Conservation (phyloP, 2,329 filamentous ascomycete genomes). For the Mycosphaerelloides madeirae region DNA sequence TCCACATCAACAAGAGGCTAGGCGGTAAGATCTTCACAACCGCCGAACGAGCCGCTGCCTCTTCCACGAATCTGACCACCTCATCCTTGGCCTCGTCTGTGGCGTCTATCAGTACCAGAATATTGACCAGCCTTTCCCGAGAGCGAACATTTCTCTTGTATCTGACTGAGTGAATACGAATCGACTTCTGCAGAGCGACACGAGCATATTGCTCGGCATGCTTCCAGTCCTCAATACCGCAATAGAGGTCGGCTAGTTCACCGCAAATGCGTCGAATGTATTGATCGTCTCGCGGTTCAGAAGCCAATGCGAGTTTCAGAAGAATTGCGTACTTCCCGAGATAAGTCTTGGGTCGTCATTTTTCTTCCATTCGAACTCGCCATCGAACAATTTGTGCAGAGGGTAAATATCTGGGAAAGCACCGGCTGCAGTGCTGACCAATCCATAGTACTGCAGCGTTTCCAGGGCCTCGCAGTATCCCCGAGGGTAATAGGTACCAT, state of each 20-base stretch:
- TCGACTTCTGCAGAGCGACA: not conserved
- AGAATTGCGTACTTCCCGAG: not conserved
- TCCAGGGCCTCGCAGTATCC: not conserved
- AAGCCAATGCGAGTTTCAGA: not conserved
- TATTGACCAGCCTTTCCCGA: not conserved
- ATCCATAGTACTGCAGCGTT: not conserved
- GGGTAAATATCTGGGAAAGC: not conserved
- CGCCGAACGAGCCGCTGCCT: not conserved
- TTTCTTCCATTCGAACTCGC: conserved; percentile 1
- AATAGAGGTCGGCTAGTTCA: not conserved
- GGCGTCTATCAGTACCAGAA: not conserved
- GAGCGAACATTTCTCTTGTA: not conserved
- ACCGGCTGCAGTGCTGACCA: not conserved
- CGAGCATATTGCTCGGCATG: not conserved
- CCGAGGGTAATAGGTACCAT: not conserved
- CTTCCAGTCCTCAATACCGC: not conserved
- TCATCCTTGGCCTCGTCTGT: not conserved
- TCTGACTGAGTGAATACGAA: not conserved
- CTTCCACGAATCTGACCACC: not conserved
- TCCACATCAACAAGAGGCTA: not conserved
- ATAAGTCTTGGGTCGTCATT: conserved; percentile 1
- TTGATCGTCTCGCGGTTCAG: not conserved
- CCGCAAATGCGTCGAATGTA: not conserved
- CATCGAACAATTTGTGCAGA: conserved; percentile 5
- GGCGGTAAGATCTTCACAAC: not conserved